Percentiles rank a stretch among this genome's conserved stretches.
Conservation (phyloP, 2,329 filamentous ascomycete genomes). For the Aspergillus ruber region DNA sequence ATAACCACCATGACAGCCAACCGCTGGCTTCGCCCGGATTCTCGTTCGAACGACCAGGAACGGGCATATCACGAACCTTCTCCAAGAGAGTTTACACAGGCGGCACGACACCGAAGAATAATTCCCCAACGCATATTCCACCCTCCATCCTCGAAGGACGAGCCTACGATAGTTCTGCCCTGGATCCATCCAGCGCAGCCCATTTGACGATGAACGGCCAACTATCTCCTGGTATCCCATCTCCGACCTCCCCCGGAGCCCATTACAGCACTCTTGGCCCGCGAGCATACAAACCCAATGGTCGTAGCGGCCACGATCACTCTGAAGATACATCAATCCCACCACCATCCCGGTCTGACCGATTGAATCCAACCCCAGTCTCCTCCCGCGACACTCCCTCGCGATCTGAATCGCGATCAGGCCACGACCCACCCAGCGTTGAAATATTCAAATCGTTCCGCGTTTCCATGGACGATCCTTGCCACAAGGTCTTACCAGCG, state of each 20-base stretch:
- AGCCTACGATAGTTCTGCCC: constrained; percentile 45
- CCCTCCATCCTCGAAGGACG: constrained; percentile 60
- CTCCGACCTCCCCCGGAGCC: constrained; percentile 39
- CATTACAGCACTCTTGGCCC: constrained; percentile 38
- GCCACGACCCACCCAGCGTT: constrained; percentile 47
- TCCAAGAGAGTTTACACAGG: constrained; percentile 67
- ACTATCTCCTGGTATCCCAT: constrained; percentile 43
- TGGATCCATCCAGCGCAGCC: constrained; percentile 64
- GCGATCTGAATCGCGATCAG: constrained; percentile 23
- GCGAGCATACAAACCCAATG: constrained; percentile 30
- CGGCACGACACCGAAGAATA: constrained; percentile 65
- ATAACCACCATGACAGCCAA: constrained; percentile 28
- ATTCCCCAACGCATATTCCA: constrained; percentile 66
- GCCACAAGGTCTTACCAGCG: constrained; percentile 91
- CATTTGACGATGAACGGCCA: constrained; percentile 64
- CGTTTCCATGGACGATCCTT: constrained; percentile 95
- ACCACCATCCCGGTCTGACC: constrained; percentile 24
- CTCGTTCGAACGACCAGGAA: constrained; percentile 38
- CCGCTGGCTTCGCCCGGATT: constrained; percentile 32
- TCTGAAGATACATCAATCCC: constrained; percentile 28
- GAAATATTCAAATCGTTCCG: constrained; percentile 99
- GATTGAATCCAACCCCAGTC: constrained; percentile 25
- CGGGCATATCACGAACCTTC: constrained; percentile 62
- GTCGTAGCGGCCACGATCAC: constrained; percentile 32
- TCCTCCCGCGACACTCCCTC: constrained; percentile 27